Conservation (phyloP, 228 moss, liverwort and hornwort species). For the Sphagnum fallax region DNA sequence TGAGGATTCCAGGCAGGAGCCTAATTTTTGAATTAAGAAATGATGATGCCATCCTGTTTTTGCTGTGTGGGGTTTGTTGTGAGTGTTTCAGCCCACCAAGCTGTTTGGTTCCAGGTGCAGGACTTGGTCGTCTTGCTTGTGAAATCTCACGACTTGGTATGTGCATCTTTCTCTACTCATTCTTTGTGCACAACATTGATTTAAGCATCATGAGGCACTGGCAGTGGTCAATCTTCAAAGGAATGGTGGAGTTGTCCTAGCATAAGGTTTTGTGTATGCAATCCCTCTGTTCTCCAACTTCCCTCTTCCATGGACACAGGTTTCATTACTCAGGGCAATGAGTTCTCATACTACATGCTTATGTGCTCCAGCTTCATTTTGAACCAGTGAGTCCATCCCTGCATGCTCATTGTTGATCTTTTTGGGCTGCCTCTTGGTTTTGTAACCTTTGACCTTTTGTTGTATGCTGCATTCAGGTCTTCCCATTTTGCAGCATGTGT, state of each 20-base stretch:
- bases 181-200: background rate
- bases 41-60: too few species aligned
- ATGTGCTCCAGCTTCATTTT: slow-evolving; percentile 83
- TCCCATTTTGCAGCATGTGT: background rate
- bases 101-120: slow-evolving; percentile 81
- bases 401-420: background rate
- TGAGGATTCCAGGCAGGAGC: too few species aligned
- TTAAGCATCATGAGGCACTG: background rate
- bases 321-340: slow-evolving; percentile 74
- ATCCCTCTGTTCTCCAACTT: background rate
- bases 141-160: slow-evolving; percentile 82
- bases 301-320: slow-evolving; percentile 33
- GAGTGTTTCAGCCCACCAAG: slow-evolving; percentile 45
- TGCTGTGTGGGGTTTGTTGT: background rate
- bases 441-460: background rate
- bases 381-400: slow-evolving; percentile 51
- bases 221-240: background rate
- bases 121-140: slow-evolving; percentile 74
- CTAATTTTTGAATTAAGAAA: background rate
- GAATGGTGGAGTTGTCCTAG: background rate
- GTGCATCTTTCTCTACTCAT: slow-evolving; percentile 1
- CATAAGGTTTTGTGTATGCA: background rate
- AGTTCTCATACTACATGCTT: slow-evolving; percentile 87
- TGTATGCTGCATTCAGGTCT: background rate
- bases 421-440: background rate